These are phyloP conservation scores for Dactylellina haptotyla DNA, from an alignment of 2,329 filamentous ascomycete species.

Conservation along the genomic window DNA sequence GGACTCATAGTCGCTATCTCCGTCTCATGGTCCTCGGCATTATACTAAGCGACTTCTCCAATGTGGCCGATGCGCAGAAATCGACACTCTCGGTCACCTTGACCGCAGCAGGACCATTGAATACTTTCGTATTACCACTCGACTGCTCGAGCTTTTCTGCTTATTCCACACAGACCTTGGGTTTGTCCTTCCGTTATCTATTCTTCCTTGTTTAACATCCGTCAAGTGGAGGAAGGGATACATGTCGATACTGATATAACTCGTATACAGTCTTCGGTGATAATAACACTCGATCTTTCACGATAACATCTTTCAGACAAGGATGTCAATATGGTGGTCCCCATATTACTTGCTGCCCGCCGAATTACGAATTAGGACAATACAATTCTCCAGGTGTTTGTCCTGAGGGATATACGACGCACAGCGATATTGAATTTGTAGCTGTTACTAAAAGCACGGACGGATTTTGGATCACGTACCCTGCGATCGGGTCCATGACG, in stretches of 20 bases:
- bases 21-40: too few relatives aligned
- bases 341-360: conserved; percentile 33
- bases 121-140: conserved; percentile 16
- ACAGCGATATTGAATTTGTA: conserved; percentile 30
- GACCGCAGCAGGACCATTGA: conserved; percentile 17
- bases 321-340: conserved; percentile 36
- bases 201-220: not conserved
- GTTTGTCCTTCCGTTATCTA: not conserved
- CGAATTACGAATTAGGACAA: conserved; percentile 35
- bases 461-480: conserved; percentile 33
- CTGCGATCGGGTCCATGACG: conserved; percentile 15
- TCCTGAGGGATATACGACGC: conserved; percentile 39
- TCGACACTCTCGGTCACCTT: conserved; percentile 27
- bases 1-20: too few relatives aligned
- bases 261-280: conserved; percentile 17
- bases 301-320: conserved; percentile 31
- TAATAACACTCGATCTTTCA: conserved; percentile 33
- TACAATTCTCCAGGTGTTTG: conserved; percentile 41
- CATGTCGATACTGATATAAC: not conserved
- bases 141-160: conserved; percentile 25
- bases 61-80: too few relatives aligned
- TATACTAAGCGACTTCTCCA: too few relatives aligned
- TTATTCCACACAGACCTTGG: conserved; percentile 42
- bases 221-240: not conserved
- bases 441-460: conserved; percentile 23